Conservation (phyloP, 176 grass and related monocot genomes). For the Juncus inflexus region DNA sequence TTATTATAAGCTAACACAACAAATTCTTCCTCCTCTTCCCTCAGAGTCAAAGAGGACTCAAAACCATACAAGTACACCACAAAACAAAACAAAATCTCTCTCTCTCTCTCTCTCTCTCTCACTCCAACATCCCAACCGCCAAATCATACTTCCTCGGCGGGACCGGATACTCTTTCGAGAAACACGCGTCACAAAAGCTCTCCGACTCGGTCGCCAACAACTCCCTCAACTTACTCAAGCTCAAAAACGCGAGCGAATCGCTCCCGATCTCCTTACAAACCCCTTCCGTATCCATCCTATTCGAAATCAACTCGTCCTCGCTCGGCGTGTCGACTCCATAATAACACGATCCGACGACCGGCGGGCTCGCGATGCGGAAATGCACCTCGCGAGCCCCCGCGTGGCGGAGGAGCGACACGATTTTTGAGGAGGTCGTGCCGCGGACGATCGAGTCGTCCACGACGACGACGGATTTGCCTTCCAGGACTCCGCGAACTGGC, state of each 20-base stretch:
- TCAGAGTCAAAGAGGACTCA: no score
- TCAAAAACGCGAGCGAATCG: slow-evolving; percentile 84
- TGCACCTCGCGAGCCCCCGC: slow-evolving; percentile 93
- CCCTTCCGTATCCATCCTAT: slow-evolving; percentile 55
- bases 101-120: background rate
- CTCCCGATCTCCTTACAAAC: slow-evolving; percentile 58
- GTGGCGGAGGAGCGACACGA: slow-evolving; percentile 64
- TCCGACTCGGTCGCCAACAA: slow-evolving; percentile 59
- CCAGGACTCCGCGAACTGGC: slow-evolving; percentile 61
- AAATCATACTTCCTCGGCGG: slow-evolving; percentile 34
- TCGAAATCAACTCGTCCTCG: slow-evolving; percentile 77
- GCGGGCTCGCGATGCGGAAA: slow-evolving; percentile 85
- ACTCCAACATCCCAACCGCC: slow-evolving; percentile 34
- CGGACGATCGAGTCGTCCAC: slow-evolving; percentile 91
- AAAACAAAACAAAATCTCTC: slow-evolving; percentile 11
- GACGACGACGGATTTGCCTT: slow-evolving; percentile 84
- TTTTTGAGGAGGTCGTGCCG: slow-evolving; percentile 95
- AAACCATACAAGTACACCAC: slow-evolving; percentile 8
- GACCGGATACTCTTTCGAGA: slow-evolving; percentile 67
- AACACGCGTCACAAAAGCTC: slow-evolving; percentile 75
- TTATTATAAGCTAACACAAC: no score
- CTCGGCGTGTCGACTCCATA: slow-evolving; percentile 92
- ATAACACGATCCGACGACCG: slow-evolving; percentile 73
- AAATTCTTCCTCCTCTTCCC: no score
- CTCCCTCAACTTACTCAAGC: slow-evolving; percentile 56